Conservation (phyloP, 768 basidiomycete species). For the Mrakia frigida region DNA sequence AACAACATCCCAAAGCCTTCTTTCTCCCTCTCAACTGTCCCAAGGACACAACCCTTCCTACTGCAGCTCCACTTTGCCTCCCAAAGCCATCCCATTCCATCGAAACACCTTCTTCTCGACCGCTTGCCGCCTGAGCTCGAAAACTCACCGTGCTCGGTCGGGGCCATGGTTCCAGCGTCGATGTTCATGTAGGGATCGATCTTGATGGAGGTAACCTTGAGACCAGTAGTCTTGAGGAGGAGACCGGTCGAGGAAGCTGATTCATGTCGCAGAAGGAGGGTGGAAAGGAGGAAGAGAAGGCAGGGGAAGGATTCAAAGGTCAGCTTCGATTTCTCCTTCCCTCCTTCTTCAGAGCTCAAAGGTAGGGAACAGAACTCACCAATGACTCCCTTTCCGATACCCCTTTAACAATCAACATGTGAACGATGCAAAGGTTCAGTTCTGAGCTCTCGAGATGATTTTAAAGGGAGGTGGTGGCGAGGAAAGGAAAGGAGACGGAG, state of each 20-base stretch:
- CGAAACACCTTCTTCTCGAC: too few species aligned
- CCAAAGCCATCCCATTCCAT: too few species aligned
- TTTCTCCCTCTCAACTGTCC: too few species aligned
- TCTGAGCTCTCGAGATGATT: neutral
- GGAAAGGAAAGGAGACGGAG: neutral
- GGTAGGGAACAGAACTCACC: conserved; percentile 52
- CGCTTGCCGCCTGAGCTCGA: neutral
- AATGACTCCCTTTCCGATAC: conserved; percentile 98
- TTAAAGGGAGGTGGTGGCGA: neutral
- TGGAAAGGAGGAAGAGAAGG: conserved; percentile 15
- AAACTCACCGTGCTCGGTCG: conserved; percentile 87
- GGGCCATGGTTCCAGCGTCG: conserved; percentile 97
- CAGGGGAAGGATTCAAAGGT: conserved; percentile 10
- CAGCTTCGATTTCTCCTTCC: neutral
- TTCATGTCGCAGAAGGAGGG: neutral
- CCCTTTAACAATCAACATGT: conserved; percentile 47
- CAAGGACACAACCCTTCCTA: too few species aligned
- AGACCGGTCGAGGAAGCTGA: conserved; percentile 93
- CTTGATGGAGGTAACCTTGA: conserved; percentile 98
- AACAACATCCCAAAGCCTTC: too few species aligned
- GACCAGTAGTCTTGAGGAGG: conserved; percentile 85
- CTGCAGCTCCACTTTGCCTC: too few species aligned
- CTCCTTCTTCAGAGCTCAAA: neutral
- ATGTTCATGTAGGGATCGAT: conserved; percentile 99
- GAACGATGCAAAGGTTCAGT: neutral